Conservation (phyloP, 371 early-diverging fungal genomes). For the Choanephora cucurbitarum region DNA sequence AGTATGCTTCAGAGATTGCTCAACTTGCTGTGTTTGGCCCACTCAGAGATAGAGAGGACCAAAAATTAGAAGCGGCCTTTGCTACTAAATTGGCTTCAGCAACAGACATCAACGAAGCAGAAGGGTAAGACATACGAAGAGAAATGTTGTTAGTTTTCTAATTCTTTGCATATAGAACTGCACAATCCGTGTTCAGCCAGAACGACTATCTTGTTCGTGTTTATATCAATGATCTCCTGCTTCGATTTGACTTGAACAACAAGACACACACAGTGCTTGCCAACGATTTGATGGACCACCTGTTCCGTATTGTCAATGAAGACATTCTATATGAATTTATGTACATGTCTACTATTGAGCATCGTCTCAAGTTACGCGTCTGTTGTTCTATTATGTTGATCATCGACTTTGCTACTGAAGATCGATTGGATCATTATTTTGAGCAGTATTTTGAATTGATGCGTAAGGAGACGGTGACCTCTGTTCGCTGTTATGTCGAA, state of each 20-base stretch:
- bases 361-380: slow-evolving; percentile 53
- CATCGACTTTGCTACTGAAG: slow-evolving; percentile 38
- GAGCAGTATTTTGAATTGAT: slow-evolving; percentile 34
- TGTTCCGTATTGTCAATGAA: slow-evolving; percentile 28
- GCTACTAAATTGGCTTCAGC: slow-evolving; percentile 39
- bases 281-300: slow-evolving; percentile 27
- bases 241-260: slow-evolving; percentile 40
- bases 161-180: slow-evolving; percentile 27
- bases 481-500: slow-evolving; percentile 57
- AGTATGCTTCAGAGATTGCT: slow-evolving; percentile 41
- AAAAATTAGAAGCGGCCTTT: slow-evolving; percentile 56
- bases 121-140: slow-evolving; percentile 30
- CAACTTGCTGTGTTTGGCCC: slow-evolving; percentile 58
- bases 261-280: slow-evolving; percentile 36
- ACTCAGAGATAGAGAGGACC: slow-evolving; percentile 54
- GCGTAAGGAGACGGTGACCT: slow-evolving; percentile 45
- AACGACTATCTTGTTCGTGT: slow-evolving; percentile 64
- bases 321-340: slow-evolving; percentile 27
- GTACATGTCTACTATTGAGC: slow-evolving; percentile 48
- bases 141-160: not conserved
- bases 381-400: slow-evolving; percentile 56
- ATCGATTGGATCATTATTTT: slow-evolving; percentile 31
- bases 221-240: slow-evolving; percentile 51
- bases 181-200: slow-evolving; percentile 32
- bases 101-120: slow-evolving; percentile 28